These are phyloP conservation scores for Heliamphora pulchella DNA, from an alignment of 179 eudicot species.

Conservation along the genomic window DNA sequence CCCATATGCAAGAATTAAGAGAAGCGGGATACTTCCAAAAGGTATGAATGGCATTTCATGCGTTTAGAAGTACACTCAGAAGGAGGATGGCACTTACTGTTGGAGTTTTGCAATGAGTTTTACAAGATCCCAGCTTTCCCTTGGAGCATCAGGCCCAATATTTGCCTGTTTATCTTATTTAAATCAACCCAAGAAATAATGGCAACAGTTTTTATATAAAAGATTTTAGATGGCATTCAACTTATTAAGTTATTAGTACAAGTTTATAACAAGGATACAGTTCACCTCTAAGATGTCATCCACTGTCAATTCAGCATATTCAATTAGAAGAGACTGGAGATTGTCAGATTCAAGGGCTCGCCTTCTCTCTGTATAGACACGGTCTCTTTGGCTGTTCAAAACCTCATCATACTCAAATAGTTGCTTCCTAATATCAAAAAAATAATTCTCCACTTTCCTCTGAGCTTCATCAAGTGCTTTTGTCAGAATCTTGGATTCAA, in stretches of 20 bases:
- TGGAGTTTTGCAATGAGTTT: conserved; percentile 84
- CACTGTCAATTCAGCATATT: conserved; percentile 96
- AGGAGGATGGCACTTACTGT: conserved; percentile 53
- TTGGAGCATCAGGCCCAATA: conserved; percentile 79
- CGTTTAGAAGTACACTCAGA: neutral
- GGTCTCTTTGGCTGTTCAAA: conserved; percentile 96
- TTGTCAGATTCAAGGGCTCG: conserved; percentile 84
- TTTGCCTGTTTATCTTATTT: conserved; percentile 60
- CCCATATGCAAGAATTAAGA: neutral
- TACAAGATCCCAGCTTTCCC: conserved; percentile 90
- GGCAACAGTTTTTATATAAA: neutral
- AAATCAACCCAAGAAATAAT: conserved; percentile 6
- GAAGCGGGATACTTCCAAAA: neutral
- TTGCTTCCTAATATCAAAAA: conserved; percentile 91
- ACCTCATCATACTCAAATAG: conserved; percentile 96
- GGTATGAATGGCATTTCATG: neutral
- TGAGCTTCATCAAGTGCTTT: conserved; percentile 99
- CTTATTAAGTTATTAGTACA: neutral
- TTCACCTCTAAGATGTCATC: conserved; percentile 93
- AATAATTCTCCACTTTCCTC: conserved; percentile 96
- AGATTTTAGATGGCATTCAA: neutral
- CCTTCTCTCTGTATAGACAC: conserved; percentile 92
- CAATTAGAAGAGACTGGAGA: conserved; percentile 86
- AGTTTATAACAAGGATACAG: neutral
- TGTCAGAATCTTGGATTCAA: conserved; percentile 94